These are phyloP conservation scores for Wickerhamiella parazyma DNA, from an alignment of 805 yeast genomes.

Conservation along the genomic window DNA sequence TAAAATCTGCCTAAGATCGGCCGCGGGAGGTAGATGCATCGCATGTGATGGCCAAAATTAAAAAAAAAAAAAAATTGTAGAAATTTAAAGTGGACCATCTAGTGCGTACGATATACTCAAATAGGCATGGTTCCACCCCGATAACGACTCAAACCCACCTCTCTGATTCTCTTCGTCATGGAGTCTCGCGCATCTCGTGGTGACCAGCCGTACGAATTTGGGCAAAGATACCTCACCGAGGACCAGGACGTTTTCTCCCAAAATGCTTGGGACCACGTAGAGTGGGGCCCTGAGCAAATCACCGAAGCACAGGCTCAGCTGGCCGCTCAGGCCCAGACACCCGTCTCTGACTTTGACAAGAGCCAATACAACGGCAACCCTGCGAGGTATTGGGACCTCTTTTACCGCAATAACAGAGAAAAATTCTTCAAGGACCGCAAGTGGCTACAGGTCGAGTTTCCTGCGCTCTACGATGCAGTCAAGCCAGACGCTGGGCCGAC, in stretches of 20 bases:
- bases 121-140: too few species aligned
- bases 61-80: too few species aligned
- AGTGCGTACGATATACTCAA: too few species aligned
- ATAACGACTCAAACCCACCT: too few species aligned
- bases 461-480: constrained; percentile 66
- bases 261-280: constrained; percentile 96
- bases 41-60: too few species aligned
- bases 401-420: constrained; percentile 78
- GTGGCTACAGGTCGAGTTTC: constrained; percentile 93
- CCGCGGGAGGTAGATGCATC: too few species aligned
- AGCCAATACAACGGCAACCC: constrained; percentile 67
- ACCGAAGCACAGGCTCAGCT: constrained; percentile 62
- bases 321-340: constrained; percentile 57
- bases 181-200: constrained; percentile 37
- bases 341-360: constrained; percentile 82
- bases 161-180: not conserved
- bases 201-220: constrained; percentile 84
- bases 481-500: constrained; percentile 54
- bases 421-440: constrained; percentile 94
- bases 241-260: constrained; percentile 72
- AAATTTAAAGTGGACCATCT: too few species aligned
- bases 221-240: constrained; percentile 61
- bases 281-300: constrained; percentile 88
- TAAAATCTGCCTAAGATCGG: too few species aligned
- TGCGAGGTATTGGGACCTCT: constrained; percentile 88